Evolutionary conservation across 2,329 filamentous ascomycete species (phyloP), one percentile per base, ranked within the genome.

Genomic region (Trichoderma simmonsii): DNA sequence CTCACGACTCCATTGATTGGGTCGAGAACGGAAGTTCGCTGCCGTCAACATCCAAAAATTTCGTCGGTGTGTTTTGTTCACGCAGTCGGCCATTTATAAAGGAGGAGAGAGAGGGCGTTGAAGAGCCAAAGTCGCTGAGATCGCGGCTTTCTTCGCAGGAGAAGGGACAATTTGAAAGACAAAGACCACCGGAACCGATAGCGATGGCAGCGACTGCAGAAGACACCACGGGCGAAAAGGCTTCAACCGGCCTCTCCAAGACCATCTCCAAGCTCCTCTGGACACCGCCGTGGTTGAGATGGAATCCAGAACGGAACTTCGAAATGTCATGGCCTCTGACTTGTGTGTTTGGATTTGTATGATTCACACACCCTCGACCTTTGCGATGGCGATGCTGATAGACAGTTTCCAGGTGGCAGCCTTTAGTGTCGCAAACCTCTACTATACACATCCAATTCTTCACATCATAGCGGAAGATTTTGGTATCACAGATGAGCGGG

Each of bases 391-490:
- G 66, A 59, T 60, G 70, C 61, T 71, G 34, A 71, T 48, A 9
- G 28, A 56, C n/a, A 9, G 18, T 21, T 21, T 48, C 39, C 18
- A 71, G 70, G 56, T 72, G 18, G 82, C 83, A 0, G 86, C 90
- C 4, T 90, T 93, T 75, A 93, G 91, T 0, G 93, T 95, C 7
- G 92, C 92, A 21, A 95, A 95, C 75, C 83, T 95, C 3, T 95
- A 95, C 82, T 94, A 95, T 80, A 93, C 88, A 72, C 92, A 95
- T 76, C 92, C 93, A 0, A 92, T 95, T 61, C 83, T 95, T 28
- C 93, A 94, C 77, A 88, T 92, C 65, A 85, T 96, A 54, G 92
- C 93, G 0, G 79, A 85, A 11, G 90, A 92, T 18, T 95, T 96
- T 77, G 77, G 86, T 68, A 90, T 95, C 62, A 86, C 85, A 9